A percentile compares a stretch with the other conserved stretches of the same genome.
These are phyloP conservation scores for Trichosanthes cucumerina DNA, from an alignment of 306 rosid genomes.

Conservation along the genomic window DNA sequence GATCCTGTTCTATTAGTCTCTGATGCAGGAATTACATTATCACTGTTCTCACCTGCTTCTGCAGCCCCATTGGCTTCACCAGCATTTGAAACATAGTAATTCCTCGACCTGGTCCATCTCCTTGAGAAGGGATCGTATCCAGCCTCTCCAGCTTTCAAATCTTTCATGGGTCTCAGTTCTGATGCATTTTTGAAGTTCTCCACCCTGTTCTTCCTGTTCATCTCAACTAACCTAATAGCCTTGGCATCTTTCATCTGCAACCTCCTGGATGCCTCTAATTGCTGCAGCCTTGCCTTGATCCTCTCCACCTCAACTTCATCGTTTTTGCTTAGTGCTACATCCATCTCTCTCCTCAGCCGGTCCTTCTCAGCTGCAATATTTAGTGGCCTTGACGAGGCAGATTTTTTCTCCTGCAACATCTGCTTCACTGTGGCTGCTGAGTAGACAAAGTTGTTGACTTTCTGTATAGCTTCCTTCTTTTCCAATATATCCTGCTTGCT, in stretches of 20 bases:
- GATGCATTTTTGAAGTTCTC: constrained; percentile 97
- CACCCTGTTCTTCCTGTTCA: constrained; percentile 87
- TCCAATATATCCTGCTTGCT: constrained; percentile 46
- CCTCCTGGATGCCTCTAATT: constrained; percentile 59
- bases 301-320: constrained; percentile 52
- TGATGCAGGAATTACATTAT: constrained; percentile 15
- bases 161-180: constrained; percentile 35
- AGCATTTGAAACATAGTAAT: constrained; percentile 58
- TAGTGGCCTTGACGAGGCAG: constrained; percentile 64
- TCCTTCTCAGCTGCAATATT: constrained; percentile 96
- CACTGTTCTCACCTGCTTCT: constrained; percentile 25
- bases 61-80: constrained; percentile 34
- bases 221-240: constrained; percentile 84
- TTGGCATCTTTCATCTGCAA: constrained; percentile 48
- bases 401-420: constrained; percentile 81
- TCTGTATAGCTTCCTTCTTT: constrained; percentile 58
- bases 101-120: constrained; percentile 95
- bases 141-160: constrained; percentile 82
- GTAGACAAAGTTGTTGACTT: constrained; percentile 62
- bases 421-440: constrained; percentile 89
- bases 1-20: constrained; percentile 22
- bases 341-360: constrained; percentile 61
- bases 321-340: constrained; percentile 48
- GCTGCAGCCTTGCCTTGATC: constrained; percentile 54
- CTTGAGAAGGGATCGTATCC: constrained; percentile 99